phyloP scores from a whole-genome alignment of 306 rosid genomes.

The Fragaria nilgerrensis region DNA sequence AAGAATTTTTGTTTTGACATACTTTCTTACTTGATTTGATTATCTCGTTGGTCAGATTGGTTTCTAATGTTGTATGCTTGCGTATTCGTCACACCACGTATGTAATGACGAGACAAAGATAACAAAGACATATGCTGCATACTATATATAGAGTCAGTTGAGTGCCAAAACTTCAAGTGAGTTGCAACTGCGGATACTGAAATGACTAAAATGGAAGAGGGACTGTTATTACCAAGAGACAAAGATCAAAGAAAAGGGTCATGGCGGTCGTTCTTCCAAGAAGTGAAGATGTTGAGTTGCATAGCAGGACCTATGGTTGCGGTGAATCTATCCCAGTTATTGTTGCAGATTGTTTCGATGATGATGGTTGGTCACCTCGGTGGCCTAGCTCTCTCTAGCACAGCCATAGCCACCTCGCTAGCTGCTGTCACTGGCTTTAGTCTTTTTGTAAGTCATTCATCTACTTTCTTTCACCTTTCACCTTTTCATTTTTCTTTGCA shows the following conservation, averaged over 20 bases:
- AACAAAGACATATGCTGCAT: neutral
- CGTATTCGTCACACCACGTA: neutral
- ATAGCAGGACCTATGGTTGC: slow-evolving; percentile 57
- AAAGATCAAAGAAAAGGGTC: neutral
- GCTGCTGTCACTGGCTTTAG: slow-evolving; percentile 24
- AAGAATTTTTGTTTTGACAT: too few species aligned
- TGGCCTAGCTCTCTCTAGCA: slow-evolving; percentile 59
- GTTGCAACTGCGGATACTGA: neutral
- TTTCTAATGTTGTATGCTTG: too few species aligned
- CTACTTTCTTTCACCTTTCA: neutral
- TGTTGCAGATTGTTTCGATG: slow-evolving; percentile 45
- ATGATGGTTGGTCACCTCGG: slow-evolving; percentile 67
- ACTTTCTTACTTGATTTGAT: too few species aligned
- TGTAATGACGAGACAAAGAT: neutral
- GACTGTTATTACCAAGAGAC: neutral
- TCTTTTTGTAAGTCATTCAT: slow-evolving; percentile 6
- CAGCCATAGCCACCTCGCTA: slow-evolving; percentile 40
- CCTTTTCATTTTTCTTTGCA: neutral
- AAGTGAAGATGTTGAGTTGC: slow-evolving; percentile 37
- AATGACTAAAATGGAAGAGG: neutral
- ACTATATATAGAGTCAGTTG: too few species aligned
- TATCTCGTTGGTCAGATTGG: neutral
- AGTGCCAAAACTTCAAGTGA: neutral
- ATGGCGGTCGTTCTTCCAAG: slow-evolving; percentile 13
- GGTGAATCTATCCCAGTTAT: slow-evolving; percentile 43